Evolutionary conservation across 2,329 filamentous ascomycete species (phyloP), one percentile per base, ranked within the genome.

Genomic region (Pezicula radicicola): DNA sequence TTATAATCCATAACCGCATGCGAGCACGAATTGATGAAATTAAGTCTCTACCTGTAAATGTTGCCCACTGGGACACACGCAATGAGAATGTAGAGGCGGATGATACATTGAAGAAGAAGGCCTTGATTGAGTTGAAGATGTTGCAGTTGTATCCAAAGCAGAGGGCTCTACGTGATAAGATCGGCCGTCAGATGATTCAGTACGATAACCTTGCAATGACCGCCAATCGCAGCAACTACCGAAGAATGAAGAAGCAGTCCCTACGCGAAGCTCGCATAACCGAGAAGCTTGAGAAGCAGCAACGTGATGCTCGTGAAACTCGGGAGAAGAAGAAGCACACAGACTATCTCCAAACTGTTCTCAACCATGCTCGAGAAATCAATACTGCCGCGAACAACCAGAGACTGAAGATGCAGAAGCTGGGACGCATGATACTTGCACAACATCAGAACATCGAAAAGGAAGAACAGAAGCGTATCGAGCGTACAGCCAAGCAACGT

Each of bases 401-500:
- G 67, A 85, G 83, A 60, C 81, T 77, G 65, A 92, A 94, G 65
- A 81, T 87, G 58, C 84, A 89, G 70, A 97, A 95, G 74, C 81
- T 97, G 48, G 91, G 91, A 60, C 88, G 90, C 52, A 81, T 92
- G 70, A 97, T 97, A 91, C 81, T 89, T 58, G 74, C 80, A 52
- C 92, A 96, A 55, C 94, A 99, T 70, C 89, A 92, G 72, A 90
- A 93, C 69, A 97, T 99, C 68, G 94, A 99, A 71, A 96, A 96
- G 75, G 94, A 99, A 77, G 94, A 99, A 74, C 93, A 97, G 80
- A 97, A 96, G 77, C 89, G 94, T 57, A 89, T 99, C 60, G 94
- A 99, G 75, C 84, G 94, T 58, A 99, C 93, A 9, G 94, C 94
- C 58, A 99, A 99, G 79, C 94, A 99, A 72, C 94, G 94, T 97